Base-by-base conservation (phyloP, 768 basidiomycete species). In the Candolleomyces efflorescens region DNA sequence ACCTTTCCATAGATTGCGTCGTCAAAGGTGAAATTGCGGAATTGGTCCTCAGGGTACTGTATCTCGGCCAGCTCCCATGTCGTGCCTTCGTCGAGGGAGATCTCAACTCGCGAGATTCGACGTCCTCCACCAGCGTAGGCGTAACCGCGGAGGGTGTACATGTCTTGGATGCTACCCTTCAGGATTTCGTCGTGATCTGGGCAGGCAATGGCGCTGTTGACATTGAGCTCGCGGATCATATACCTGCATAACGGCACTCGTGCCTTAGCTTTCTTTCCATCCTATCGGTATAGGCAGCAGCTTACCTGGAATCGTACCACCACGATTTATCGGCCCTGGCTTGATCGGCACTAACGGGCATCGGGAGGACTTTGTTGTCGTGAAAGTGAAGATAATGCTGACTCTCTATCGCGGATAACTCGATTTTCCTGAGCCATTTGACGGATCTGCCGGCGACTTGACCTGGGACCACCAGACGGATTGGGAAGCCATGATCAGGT, bases 331-430 rank as follows among this genome's bases (percentile, higher is more conserved):
- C 77, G 0, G 72, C 71, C 20, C 80, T 71, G 15, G 82, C 82
- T 62, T 78, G 76, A 53, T 83, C 82, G 0, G 83, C 77, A 39
- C 71, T 71, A 0, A 85, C 61, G 18, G 77, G 71, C 24, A 71
- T 80, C 9, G 85, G 85, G n/a, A 86, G 69, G 5, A 86, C 74
- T 59, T 83, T 84, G 71, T 86, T 86, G 65, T 87, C 84, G 64
- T 75, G 68, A 50, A 62, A 62, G 67, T 76, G 65, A 55, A 82
- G 72, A 63, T 82, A 69, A 61, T 86, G 83, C 54, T 84, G 80
- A 48, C 73, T 77, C 64, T 86, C 82, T 12, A 65, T 58, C 20
- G 73, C 70, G 15, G 77, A 78, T 18, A 85, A 62, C 62, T 83
- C 81, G 57, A 87, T 84, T 39, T 72, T 71, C 47, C 66, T 75